phyloP scores from a whole-genome alignment of 345 rosid genomes.

The Euphorbia peplus region DNA sequence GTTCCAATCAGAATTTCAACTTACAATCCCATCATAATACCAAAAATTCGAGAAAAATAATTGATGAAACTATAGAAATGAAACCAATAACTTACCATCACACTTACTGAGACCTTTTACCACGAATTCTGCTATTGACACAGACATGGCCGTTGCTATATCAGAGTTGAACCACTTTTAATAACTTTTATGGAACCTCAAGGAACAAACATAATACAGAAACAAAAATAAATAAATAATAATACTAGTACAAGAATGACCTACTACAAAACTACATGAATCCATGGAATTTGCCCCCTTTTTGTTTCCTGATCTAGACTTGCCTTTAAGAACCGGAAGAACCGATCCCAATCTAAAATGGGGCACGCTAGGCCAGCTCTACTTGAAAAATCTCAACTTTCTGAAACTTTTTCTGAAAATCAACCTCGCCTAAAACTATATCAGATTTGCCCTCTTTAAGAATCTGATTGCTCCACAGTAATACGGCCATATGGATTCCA shows the following conservation, averaged over 20 bases:
- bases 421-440: constrained; percentile 27
- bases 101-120: neutral
- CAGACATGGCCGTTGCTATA: constrained; percentile 5
- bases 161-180: constrained; percentile 17
- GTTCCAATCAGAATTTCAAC: no score
- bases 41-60: no score
- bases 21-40: no score
- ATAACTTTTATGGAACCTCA: constrained; percentile 5
- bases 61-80: neutral
- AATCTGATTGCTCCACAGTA: constrained; percentile 94
- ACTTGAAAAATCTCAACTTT: constrained; percentile 13
- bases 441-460: constrained; percentile 83
- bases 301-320: constrained; percentile 2
- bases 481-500: constrained; percentile 91
- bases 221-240: neutral
- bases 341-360: constrained; percentile 34
- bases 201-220: constrained; percentile 10
- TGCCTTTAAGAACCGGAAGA: constrained; percentile 9
- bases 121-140: neutral
- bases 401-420: neutral
- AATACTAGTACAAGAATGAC: constrained; percentile 16
- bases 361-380: constrained; percentile 28
- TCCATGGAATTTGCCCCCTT: constrained; percentile 5
- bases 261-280: constrained; percentile 6
- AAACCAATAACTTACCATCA: no score